Base-by-base conservation (phyloP, 2,329 filamentous ascomycete species). In the Fusarium sp. region DNA sequence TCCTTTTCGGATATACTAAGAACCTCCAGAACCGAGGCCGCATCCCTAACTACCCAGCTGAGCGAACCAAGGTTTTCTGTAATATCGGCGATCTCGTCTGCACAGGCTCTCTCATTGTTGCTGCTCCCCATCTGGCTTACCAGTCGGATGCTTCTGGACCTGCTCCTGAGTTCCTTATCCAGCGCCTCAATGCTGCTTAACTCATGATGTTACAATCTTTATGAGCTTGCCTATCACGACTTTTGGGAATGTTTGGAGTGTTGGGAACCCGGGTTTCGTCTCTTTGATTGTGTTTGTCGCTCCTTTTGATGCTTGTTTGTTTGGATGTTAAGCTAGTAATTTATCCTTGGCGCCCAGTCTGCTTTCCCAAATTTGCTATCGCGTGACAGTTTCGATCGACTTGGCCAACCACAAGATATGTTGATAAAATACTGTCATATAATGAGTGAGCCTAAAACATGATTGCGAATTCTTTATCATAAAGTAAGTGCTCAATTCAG, bases 1-100 rank as follows among this genome's bases (percentile, higher is more conserved):
- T 79, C 1, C 72, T 81, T 18, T 82, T 80, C 40, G 81, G 82
- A 1, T 82, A 83, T 67, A 82, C 82, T 47, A 80, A 82, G 75
- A 83, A 83, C 73, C 58, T 76, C 23, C 82, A 83, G 69, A 81
- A 82, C 59, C 48, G 55, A 3, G 80, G 81, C 25, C 62, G 72
- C 30, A 82, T 83, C 40, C 78, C 78, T 40, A 79, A 80, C 71
- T 83, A 78, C 65, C 78, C 80, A 1, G 46, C 55, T 1, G 72
- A 76, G 32, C 74, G 77, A 46, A 78, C 78, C 9, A 59, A 76
- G 54, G 76, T 83, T 4, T 83, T 76, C 71, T 83, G 82, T 67
- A 77, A 77, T 3, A 1, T 53, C 1, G 71, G 71, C 0, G 82
- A 83, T 25, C 71, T 76, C 9, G 79, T 82, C 21, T 82, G 80